These are phyloP conservation scores for Lycium barbarum DNA, from an alignment of 257 asterid genomes.

Conservation along the genomic window DNA sequence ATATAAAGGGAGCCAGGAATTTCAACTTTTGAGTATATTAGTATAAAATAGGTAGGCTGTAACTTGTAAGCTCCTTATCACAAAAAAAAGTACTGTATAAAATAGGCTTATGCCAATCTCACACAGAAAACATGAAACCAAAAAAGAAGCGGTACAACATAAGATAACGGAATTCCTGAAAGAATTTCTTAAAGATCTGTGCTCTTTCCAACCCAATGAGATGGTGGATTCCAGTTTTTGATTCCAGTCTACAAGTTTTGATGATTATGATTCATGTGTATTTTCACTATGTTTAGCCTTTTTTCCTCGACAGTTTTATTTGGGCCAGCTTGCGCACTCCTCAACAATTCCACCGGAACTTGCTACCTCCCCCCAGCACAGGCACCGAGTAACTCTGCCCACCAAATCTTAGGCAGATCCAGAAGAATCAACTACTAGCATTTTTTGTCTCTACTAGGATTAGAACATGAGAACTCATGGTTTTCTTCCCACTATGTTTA, in stretches of 20 bases:
- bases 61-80: neutral
- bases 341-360: neutral
- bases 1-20: neutral
- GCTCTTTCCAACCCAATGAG: no score
- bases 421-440: neutral
- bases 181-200: neutral
- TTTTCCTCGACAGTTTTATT: neutral
- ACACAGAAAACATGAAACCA: neutral
- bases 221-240: no score
- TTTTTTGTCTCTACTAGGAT: neutral
- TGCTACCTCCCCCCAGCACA: neutral
- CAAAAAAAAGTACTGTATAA: neutral
- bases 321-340: neutral
- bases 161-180: conserved; percentile 10
- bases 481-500: neutral
- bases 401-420: neutral
- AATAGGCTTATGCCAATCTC: neutral
- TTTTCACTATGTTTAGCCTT: neutral
- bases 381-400: neutral
- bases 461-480: neutral
- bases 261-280: neutral
- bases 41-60: conserved; percentile 6
- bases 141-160: neutral
- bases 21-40: neutral
- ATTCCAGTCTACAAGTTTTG: neutral